Base-by-base conservation (phyloP, 2,329 filamentous ascomycete genomes). In the Arthrobotrys sphaeroides region DNA sequence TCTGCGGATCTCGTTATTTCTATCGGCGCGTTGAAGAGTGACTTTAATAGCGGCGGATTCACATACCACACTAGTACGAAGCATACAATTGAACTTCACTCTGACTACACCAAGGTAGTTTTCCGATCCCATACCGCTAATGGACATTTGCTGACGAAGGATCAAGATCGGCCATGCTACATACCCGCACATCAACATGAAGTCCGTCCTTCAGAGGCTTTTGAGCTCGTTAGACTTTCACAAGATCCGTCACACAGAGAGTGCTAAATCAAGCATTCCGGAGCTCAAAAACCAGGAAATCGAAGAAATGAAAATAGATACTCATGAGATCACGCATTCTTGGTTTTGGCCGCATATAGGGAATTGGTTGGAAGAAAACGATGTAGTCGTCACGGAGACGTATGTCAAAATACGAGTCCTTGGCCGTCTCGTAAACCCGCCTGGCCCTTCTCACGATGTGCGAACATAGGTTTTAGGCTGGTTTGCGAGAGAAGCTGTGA, bases 301-400 rank as follows among this genome's bases (percentile, higher is more conserved):
- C 3, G 80, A 83, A 16, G 2, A 3, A 7, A 28, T 6, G 68
- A 75, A 80, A 6, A 80, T 80, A 0, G 69, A 78, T 3, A 79
- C 81, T 13, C 78, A 81, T 53, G 80, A 82, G 40, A 91, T 93
- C 80, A 90, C 86, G 7, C 91, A 93, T 81, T 86, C 86, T 12
- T 92, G 87, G 85, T 86, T 96, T 81, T 96, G 92, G 92, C 90
- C 91, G 0, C 87, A 87, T 40, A 84, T 95, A 12, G 90, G 91
- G 38, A 85, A 89, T 77, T 96, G 91, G 85, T 84, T 96, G 6
- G 85, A 86, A 64, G 85, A 89, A 62, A 85, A 89, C 51, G 93
- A 97, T 80, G 88, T 96, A 65, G 85, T 97, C 62, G 87, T 96
- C 57, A 94, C 92, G 0, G 93, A 96, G 82, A 96, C 93, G 77